phyloP scores from a whole-genome alignment of 176 grass and related monocot species.

The Phoenix dactylifera region DNA sequence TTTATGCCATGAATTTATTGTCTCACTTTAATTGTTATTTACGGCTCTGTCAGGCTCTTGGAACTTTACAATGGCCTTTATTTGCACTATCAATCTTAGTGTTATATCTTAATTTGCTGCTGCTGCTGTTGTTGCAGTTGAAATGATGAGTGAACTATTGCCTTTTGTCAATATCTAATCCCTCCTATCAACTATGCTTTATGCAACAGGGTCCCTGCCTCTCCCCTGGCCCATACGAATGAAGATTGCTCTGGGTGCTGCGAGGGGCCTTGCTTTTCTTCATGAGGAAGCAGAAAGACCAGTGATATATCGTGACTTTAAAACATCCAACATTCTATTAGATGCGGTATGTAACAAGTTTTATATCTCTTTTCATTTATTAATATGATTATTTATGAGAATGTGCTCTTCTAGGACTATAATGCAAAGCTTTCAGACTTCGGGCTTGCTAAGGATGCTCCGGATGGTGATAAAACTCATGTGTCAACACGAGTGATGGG shows the following conservation, averaged over 20 bases:
- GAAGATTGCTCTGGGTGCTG: conserved; percentile 98
- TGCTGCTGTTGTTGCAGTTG: too few relatives aligned
- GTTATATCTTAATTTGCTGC: too few relatives aligned
- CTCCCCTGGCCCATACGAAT: conserved; percentile 92
- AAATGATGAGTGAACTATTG: too few relatives aligned
- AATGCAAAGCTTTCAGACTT: conserved; percentile 99
- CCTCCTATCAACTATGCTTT: conserved; percentile 8
- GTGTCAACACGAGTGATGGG: conserved; percentile 98
- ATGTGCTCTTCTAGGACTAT: conserved; percentile 66
- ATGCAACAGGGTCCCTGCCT: conserved; percentile 56
- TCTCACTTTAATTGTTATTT: too few relatives aligned
- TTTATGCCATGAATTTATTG: too few relatives aligned
- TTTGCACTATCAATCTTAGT: too few relatives aligned
- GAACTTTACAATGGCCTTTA: too few relatives aligned
- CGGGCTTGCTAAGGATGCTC: conserved; percentile 97
- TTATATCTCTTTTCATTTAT: not conserved
- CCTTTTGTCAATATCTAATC: not conserved
- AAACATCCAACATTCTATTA: conserved; percentile 95
- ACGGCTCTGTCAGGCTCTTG: too few relatives aligned
- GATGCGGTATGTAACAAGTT: conserved; percentile 45
- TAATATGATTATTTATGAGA: not conserved
- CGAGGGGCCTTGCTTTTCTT: conserved; percentile 90
- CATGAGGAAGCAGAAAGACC: conserved; percentile 99
- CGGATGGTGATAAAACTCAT: conserved; percentile 98
- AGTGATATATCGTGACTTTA: conserved; percentile 98